These are phyloP conservation scores for Colletotrichum destructivum DNA, from an alignment of 2,329 filamentous ascomycete species.

Conservation along the genomic window DNA sequence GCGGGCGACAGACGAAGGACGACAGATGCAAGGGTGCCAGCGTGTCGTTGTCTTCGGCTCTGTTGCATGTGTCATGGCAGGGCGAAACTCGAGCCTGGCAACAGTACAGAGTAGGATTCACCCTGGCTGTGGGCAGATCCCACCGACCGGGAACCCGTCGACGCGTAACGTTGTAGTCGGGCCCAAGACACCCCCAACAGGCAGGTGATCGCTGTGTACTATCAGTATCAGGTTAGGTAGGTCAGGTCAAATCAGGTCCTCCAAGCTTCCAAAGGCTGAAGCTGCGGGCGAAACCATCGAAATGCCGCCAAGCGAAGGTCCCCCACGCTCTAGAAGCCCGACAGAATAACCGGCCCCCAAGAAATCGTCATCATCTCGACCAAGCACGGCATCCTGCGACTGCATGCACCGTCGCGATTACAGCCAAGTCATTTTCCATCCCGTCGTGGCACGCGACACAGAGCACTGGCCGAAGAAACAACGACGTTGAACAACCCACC, in stretches of 20 bases:
- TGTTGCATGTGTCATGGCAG: neutral
- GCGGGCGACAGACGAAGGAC: neutral
- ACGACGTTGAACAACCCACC: neutral
- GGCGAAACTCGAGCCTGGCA: neutral
- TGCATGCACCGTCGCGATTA: neutral
- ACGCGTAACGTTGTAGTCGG: constrained; percentile 21
- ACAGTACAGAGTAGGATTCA: constrained; percentile 3
- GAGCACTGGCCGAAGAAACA: neutral
- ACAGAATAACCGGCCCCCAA: neutral
- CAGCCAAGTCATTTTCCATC: neutral
- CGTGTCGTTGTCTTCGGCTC: neutral
- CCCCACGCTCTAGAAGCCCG: neutral
- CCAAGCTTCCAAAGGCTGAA: neutral
- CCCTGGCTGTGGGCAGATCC: constrained; percentile 20
- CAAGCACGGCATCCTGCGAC: constrained; percentile 9
- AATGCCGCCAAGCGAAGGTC: constrained; percentile 22
- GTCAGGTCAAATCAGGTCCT: too few species aligned
- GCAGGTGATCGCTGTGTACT: neutral
- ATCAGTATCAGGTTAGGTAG: neutral
- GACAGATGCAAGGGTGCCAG: neutral
- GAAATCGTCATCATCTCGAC: constrained; percentile 17
- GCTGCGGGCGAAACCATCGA: neutral
- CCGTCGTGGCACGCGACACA: constrained; percentile 11
- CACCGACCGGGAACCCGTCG: constrained; percentile 21
- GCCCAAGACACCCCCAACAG: neutral